These are phyloP conservation scores for Colletotrichum cuscutae DNA, from an alignment of 2,329 filamentous ascomycete genomes.

Conservation along the genomic window DNA sequence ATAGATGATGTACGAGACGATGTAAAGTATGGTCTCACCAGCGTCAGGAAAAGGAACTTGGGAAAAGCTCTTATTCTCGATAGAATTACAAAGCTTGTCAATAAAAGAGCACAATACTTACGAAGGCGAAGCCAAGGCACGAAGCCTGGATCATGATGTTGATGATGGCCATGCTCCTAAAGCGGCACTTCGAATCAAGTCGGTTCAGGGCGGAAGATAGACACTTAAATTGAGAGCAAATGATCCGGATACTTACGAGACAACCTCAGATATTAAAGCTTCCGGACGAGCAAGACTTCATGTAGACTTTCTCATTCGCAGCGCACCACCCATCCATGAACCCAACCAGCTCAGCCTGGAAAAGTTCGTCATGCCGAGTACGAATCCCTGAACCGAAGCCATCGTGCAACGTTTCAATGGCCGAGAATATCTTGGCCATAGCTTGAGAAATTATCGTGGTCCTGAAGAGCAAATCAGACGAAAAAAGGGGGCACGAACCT, in stretches of 20 bases:
- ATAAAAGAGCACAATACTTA: not conserved
- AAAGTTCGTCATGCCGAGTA: not conserved
- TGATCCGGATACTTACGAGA: not conserved
- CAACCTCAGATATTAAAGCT: not conserved
- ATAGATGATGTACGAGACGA: conserved; percentile 36
- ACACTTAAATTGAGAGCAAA: not conserved
- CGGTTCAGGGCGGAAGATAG: not conserved
- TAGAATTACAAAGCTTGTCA: not conserved
- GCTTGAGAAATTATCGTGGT: not conserved
- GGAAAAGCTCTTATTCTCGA: no score
- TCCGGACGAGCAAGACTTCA: not conserved
- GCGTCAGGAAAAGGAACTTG: not conserved
- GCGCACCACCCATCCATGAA: not conserved
- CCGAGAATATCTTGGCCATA: not conserved
- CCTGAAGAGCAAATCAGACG: not conserved
- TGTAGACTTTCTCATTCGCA: not conserved
- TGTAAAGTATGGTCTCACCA: conserved; percentile 8
- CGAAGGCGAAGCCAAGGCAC: not conserved
- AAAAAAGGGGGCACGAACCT: not conserved
- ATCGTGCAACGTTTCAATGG: not conserved
- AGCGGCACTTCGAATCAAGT: not conserved
- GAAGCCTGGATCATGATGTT: not conserved
- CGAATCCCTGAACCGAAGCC: not conserved
- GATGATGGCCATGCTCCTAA: not conserved
- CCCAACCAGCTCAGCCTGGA: not conserved